A percentile compares a stretch with the other conserved stretches of the same genome.
These are phyloP conservation scores for Epicoccum sorghinum DNA, from an alignment of 2,329 filamentous ascomycete genomes.

Conservation along the genomic window DNA sequence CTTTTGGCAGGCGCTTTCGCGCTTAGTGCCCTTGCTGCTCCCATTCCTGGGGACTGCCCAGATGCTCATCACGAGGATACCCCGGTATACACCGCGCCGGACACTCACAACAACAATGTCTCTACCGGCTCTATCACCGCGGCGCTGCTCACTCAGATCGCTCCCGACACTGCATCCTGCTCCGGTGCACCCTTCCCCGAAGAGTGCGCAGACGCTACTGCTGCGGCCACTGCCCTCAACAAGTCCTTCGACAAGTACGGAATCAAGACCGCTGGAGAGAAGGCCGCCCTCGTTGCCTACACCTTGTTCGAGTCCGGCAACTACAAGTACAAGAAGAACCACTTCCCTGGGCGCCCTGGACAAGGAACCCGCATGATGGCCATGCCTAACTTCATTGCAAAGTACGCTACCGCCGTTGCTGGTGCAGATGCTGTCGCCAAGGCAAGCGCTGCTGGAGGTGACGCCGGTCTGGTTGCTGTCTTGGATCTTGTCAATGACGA, in stretches of 20 bases:
- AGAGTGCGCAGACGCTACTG: constrained; percentile 65
- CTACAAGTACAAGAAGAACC: constrained; percentile 75
- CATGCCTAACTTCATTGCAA: constrained; percentile 58
- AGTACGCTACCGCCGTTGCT: constrained; percentile 60
- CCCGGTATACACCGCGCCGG: background rate
- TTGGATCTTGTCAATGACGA: constrained; percentile 57
- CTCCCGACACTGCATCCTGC: constrained; percentile 64
- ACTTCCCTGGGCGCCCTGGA: constrained; percentile 65
- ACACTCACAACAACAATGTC: constrained; percentile 5
- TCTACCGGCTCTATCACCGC: constrained; percentile 27
- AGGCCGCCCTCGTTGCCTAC: constrained; percentile 72
- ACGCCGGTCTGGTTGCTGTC: constrained; percentile 48
- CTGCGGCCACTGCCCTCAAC: constrained; percentile 65
- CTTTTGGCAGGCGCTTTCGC: constrained; percentile 32
- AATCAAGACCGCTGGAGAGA: constrained; percentile 62
- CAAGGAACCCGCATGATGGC: constrained; percentile 77
- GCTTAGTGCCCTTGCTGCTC: constrained; percentile 48
- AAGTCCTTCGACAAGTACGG: constrained; percentile 63
- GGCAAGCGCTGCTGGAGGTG: constrained; percentile 41
- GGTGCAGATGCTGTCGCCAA: constrained; percentile 41
- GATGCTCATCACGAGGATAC: background rate
- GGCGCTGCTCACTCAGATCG: constrained; percentile 57
- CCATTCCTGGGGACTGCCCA: constrained; percentile 17
- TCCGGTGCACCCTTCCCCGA: constrained; percentile 50
- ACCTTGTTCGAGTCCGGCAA: constrained; percentile 74